These are phyloP conservation scores for Mrakia hoshinonis DNA, from an alignment of 768 basidiomycete genomes.

Conservation along the genomic window DNA sequence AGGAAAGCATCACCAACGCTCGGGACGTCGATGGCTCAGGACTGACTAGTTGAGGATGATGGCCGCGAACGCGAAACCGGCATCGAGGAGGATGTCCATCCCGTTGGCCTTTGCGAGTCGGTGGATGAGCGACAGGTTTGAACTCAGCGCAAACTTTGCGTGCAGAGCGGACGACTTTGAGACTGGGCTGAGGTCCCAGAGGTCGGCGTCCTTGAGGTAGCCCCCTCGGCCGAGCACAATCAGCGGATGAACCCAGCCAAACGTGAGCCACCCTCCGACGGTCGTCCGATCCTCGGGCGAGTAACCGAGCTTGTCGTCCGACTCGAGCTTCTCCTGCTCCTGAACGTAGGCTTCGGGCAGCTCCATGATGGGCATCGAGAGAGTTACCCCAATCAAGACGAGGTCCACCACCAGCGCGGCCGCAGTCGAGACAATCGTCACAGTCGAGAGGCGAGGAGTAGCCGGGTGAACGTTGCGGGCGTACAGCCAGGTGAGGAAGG, in stretches of 20 bases:
- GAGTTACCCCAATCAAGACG: conserved; percentile 3
- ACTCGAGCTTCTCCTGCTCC: not conserved
- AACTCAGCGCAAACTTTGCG: not conserved
- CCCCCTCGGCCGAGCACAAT: conserved; percentile 12
- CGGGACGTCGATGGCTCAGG: not conserved
- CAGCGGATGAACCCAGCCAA: conserved; percentile 23
- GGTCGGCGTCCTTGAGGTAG: conserved; percentile 22
- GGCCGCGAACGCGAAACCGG: not conserved
- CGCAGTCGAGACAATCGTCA: not conserved
- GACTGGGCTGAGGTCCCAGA: conserved; percentile 15
- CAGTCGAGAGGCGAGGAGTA: conserved; percentile 10
- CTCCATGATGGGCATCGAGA: not conserved
- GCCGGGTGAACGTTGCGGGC: conserved; percentile 1
- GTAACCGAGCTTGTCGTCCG: conserved; percentile 6
- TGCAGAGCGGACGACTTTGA: conserved; percentile 1
- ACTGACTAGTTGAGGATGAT: conserved; percentile 23
- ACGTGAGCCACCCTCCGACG: conserved; percentile 21
- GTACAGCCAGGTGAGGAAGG: conserved; percentile 18
- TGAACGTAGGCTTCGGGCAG: conserved; percentile 10
- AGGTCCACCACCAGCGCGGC: not conserved
- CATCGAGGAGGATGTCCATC: conserved; percentile 19
- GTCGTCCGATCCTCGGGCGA: conserved; percentile 8
- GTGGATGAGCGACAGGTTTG: not conserved
- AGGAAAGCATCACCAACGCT: not conserved
- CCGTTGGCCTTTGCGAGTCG: conserved; percentile 13